Percentiles rank a stretch among this genome's conserved stretches.
Evolutionary conservation across 257 asterid species (phyloP).

Genomic region (Cruciata laevipes): DNA sequence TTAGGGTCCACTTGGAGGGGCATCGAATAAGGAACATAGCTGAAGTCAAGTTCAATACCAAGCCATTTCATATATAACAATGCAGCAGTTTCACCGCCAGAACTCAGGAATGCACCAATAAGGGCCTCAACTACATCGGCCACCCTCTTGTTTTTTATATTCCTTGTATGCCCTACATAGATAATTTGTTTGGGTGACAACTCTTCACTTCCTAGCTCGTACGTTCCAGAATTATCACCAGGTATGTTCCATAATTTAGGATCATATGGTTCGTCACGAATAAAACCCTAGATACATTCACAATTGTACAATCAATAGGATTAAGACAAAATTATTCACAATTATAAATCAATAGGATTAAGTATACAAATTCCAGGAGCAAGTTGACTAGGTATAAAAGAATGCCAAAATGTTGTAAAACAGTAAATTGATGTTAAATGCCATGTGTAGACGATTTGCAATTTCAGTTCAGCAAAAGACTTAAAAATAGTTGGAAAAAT

Average conservation of each 20-base stretch:
- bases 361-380: no score
- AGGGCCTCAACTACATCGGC: slow-evolving; percentile 89
- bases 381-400: neutral
- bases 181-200: slow-evolving; percentile 26
- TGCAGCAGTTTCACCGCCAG: slow-evolving; percentile 64
- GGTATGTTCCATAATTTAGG: slow-evolving; percentile 66
- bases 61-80: slow-evolving; percentile 70
- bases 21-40: slow-evolving; percentile 34
- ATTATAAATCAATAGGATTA: neutral
- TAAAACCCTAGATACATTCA: slow-evolving; percentile 49
- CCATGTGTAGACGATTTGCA: neutral
- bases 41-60: slow-evolving; percentile 45
- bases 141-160: slow-evolving; percentile 42
- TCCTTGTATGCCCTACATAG: slow-evolving; percentile 26
- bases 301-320: neutral
- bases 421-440: neutral
- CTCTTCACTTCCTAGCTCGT: slow-evolving; percentile 27
- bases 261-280: slow-evolving; percentile 66
- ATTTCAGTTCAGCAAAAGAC: neutral
- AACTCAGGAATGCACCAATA: slow-evolving; percentile 68
- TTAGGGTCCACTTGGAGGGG: slow-evolving; percentile 37
- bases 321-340: neutral
- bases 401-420: neutral
- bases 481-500: neutral
- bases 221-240: slow-evolving; percentile 29